phyloP scores from a whole-genome alignment of 108 stramenopile genomes.

The Conticribra weissflogii region DNA sequence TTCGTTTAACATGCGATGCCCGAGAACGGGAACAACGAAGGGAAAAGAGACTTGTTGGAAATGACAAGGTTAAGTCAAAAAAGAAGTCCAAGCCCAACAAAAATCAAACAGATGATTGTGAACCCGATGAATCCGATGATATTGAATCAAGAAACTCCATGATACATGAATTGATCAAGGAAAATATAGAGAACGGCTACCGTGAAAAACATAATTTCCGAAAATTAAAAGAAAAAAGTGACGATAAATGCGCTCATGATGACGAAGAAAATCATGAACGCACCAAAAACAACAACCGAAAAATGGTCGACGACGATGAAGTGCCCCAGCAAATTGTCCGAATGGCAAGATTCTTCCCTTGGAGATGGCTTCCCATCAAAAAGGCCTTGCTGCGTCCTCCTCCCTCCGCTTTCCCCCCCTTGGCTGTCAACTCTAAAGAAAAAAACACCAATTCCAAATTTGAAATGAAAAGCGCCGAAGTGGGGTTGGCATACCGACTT shows the following conservation, averaged over 20 bases:
- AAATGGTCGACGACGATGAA: slow-evolving; percentile 21
- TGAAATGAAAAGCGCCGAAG: background rate
- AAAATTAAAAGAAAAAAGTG: too few species aligned
- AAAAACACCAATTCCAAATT: background rate
- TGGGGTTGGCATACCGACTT: slow-evolving; percentile 19
- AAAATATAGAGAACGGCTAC: too few species aligned
- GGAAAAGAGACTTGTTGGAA: background rate
- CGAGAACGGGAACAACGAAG: background rate
- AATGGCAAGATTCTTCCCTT: slow-evolving; percentile 34
- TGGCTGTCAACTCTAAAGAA: background rate
- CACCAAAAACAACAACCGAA: too few species aligned
- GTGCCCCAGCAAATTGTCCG: slow-evolving; percentile 31
- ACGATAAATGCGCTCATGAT: too few species aligned
- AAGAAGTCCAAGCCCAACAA: too few species aligned
- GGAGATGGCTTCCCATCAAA: slow-evolving; percentile 33
- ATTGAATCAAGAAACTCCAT: too few species aligned
- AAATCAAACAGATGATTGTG: background rate
- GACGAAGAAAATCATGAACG: too few species aligned
- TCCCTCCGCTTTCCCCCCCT: background rate
- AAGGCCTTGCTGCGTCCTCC: slow-evolving; percentile 31
- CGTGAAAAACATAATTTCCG: too few species aligned
- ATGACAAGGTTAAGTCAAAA: background rate
- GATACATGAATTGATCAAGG: too few species aligned
- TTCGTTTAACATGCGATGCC: background rate
- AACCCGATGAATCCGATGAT: background rate